These are phyloP conservation scores for Chlamydomonas schloesseri DNA, from an alignment of 139 green algal species.

Conservation along the genomic window DNA sequence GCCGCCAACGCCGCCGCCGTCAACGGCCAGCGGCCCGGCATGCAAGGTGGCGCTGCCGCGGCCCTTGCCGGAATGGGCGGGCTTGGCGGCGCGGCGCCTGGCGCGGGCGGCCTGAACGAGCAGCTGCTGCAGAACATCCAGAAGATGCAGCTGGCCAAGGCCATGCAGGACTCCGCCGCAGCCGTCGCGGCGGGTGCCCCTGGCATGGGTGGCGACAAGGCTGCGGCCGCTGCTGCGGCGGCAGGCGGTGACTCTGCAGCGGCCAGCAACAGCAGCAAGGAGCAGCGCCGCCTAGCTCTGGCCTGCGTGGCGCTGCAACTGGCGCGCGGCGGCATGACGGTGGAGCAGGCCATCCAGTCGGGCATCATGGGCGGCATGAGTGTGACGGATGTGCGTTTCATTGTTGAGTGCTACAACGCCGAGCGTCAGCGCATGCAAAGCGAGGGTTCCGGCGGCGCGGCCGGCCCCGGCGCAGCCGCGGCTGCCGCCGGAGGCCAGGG, in stretches of 20 bases:
- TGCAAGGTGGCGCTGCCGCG: background rate
- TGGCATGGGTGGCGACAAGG: background rate
- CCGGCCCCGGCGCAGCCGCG: background rate
- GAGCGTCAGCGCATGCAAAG: conserved; percentile 51
- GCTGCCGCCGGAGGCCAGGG: too few species aligned
- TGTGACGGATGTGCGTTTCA: conserved; percentile 64
- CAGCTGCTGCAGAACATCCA: conserved; percentile 21
- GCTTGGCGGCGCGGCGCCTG: background rate
- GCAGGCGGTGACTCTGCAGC: background rate
- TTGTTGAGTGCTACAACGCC: conserved; percentile 65
- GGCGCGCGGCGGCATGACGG: conserved; percentile 49
- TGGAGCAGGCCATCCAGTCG: conserved; percentile 65
- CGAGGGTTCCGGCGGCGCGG: conserved; percentile 1
- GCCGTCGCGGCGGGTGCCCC: conserved; percentile 2
- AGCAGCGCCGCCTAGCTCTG: conserved; percentile 62
- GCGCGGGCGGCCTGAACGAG: conserved; percentile 13
- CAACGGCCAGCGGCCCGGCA: conserved; percentile 6
- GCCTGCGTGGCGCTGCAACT: conserved; percentile 67
- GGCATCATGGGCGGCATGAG: conserved; percentile 71
- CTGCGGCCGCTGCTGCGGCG: background rate
- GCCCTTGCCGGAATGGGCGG: conserved; percentile 16
- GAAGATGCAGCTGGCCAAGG: conserved; percentile 44
- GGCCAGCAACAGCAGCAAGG: conserved; percentile 39
- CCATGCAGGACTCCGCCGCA: conserved; percentile 1
- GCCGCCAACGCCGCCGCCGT: background rate